Percentiles rank a stretch among this genome's conserved stretches.
These are phyloP conservation scores for Sarocladiaceae sp. DNA, from an alignment of 2,329 filamentous ascomycete species.

Conservation along the genomic window DNA sequence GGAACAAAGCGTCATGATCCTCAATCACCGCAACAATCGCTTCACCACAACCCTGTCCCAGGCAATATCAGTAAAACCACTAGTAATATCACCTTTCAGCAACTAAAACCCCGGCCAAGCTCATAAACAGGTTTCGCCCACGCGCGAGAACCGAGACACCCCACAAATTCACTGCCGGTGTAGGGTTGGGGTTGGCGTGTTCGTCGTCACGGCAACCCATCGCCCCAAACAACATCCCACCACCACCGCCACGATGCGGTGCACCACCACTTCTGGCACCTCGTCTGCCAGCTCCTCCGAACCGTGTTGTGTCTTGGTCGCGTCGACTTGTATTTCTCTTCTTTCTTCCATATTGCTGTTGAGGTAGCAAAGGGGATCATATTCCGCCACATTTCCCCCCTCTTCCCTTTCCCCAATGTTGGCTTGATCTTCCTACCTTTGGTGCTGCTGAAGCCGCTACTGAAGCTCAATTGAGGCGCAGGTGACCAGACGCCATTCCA, in stretches of 20 bases:
- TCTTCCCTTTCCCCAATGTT: no score
- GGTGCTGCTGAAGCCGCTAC: neutral
- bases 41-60: neutral
- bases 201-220: slow-evolving; percentile 6
- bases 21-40: no score
- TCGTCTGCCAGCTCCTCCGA: neutral
- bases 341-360: neutral
- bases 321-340: neutral
- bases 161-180: neutral
- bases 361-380: no score
- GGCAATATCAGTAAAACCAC: neutral
- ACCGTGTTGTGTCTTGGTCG: neutral
- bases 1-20: no score
- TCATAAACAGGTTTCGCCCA: slow-evolving; percentile 3
- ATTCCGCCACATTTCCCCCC: no score
- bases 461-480: neutral
- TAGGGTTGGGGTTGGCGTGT: neutral
- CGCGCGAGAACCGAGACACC: neutral
- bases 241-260: neutral
- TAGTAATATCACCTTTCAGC: neutral
- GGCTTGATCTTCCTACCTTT: no score
- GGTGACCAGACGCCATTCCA: neutral
- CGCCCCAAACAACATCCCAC: slow-evolving; percentile 6
- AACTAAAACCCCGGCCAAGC: neutral
- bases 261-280: neutral